Conservation (phyloP, 1,139 yeast species). For the Pichia sp. region DNA sequence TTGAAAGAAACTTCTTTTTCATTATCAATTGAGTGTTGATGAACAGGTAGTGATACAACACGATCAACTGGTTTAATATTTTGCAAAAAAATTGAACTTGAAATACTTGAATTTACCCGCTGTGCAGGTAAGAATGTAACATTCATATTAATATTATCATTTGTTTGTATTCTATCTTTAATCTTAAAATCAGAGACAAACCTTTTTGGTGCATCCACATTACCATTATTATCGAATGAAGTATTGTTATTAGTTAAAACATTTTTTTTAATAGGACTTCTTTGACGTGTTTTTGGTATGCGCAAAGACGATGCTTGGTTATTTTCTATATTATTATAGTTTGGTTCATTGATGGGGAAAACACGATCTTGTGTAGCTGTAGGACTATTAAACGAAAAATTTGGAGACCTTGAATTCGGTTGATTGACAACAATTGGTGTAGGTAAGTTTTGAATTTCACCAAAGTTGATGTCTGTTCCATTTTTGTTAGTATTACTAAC, state of each 20-base stretch:
- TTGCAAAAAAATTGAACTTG: not conserved
- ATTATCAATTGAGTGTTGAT: not conserved
- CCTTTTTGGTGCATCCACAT: constrained; percentile 1
- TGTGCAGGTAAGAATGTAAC: not conserved
- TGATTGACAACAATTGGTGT: constrained; percentile 17
- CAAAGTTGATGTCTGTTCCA: not conserved
- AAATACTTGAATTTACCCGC: not conserved
- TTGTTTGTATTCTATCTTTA: constrained; percentile 1
- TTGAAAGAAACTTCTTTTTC: constrained; percentile 6
- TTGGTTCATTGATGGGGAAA: not conserved
- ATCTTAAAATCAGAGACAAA: constrained; percentile 15
- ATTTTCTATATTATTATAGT: too few species aligned
- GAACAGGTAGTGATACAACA: constrained; percentile 27
- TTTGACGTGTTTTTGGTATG: constrained; percentile 5
- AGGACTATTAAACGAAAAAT: constrained; percentile 1
- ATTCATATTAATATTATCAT: not conserved
- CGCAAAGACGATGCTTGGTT: not conserved
- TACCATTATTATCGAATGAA: not conserved
- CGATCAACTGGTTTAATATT: constrained; percentile 25
- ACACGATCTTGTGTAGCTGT: not conserved
- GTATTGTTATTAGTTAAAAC: constrained; percentile 4
- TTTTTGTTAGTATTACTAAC: not conserved
- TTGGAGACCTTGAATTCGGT: not conserved
- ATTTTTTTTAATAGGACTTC: not conserved
- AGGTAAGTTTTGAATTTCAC: constrained; percentile 21